These are phyloP conservation scores for Wallacemonas sp. DNA, from an alignment of 208 protist genomes.

Conservation along the genomic window DNA sequence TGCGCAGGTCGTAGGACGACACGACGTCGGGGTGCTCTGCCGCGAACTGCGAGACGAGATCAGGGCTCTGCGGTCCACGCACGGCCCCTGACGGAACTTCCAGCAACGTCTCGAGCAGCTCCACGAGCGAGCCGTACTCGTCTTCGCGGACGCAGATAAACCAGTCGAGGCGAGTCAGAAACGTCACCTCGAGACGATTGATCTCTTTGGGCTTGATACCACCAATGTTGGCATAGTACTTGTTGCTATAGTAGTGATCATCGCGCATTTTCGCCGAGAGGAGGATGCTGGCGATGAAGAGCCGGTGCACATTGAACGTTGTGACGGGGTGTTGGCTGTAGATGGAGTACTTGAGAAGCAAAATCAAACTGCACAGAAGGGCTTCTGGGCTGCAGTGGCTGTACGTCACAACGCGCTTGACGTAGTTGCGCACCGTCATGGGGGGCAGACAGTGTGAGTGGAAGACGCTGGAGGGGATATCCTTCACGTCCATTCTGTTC, in stretches of 20 bases:
- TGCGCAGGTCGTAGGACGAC: constrained; percentile 17
- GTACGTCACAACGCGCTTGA: constrained; percentile 87
- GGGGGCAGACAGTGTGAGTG: constrained; percentile 71
- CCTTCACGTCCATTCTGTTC: constrained; percentile 35
- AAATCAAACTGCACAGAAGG: constrained; percentile 87
- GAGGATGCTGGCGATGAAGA: constrained; percentile 90
- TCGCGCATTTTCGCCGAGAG: constrained; percentile 93
- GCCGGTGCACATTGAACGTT: constrained; percentile 91
- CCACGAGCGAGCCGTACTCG: constrained; percentile 51
- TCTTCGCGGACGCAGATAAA: constrained; percentile 61
- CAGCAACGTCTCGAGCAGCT: constrained; percentile 32
- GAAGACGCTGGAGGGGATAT: constrained; percentile 71
- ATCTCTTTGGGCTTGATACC: constrained; percentile 86
- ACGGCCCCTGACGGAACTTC: constrained; percentile 10
- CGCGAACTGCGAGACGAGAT: constrained; percentile 31
- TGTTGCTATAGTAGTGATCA: constrained; percentile 92
- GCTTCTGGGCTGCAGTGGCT: constrained; percentile 78
- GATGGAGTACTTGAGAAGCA: constrained; percentile 85
- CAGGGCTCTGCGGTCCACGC: constrained; percentile 11
- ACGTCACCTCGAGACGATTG: constrained; percentile 91
- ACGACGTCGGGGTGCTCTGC: constrained; percentile 24
- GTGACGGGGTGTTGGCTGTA: constrained; percentile 77
- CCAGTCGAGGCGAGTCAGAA: constrained; percentile 81
- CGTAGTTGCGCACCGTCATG: constrained; percentile 80
- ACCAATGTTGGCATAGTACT: constrained; percentile 92